Base-by-base conservation (phyloP, 495 filamentous ascomycete species). In the Beverwykella pulmonaria region DNA sequence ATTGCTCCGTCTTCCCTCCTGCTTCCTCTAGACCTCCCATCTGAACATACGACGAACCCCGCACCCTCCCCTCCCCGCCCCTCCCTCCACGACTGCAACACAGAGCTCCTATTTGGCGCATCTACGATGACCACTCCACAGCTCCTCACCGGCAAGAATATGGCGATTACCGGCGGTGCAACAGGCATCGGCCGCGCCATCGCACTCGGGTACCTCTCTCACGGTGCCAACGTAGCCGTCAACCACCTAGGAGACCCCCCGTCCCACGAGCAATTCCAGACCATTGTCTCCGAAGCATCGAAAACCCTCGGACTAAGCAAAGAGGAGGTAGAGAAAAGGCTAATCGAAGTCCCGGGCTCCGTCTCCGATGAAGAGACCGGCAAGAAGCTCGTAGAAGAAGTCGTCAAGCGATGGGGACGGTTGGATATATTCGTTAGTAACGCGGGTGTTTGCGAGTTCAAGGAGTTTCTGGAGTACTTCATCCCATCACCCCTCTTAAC, bases 401-500 rank as follows among this genome's bases (percentile, higher is more conserved):
- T 73, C 12, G 75, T 77, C 26, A 46, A 81, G 26, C 69, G 66
- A 0, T 96, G 88, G 70, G 78, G 79, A 0, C 79, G 84, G 1
- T 73, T 96, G 0, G 90, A 96, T 74, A 81, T 95, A 1, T 93
- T 92, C 75, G 88, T 97, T 1, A 89, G 86, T 76, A 97, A 97
- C 78, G 92, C 92, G 0, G 92, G 92, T 1, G 83, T 96, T 30
- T 96, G 90, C 79, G 79, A 89, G 63, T 95, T 95, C 75, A 87
- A 87, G 25, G 88, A 92, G 36, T 92, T 97, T 73, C 79, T 97
- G 12, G 84, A 87, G 82, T 85, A 65, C 62, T 81, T 79, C 7
- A 10, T n/a, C 6, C 22, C n/a, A 81, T 79, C 7, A 10, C 27
- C 6, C 22, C n/a, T 48, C 17, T 23, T 5, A 19, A 5, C 6